Percentiles rank a stretch among this genome's conserved stretches.
These are phyloP conservation scores for Silene latifolia DNA, from an alignment of 148 eudicot genomes.

Conservation along the genomic window DNA sequence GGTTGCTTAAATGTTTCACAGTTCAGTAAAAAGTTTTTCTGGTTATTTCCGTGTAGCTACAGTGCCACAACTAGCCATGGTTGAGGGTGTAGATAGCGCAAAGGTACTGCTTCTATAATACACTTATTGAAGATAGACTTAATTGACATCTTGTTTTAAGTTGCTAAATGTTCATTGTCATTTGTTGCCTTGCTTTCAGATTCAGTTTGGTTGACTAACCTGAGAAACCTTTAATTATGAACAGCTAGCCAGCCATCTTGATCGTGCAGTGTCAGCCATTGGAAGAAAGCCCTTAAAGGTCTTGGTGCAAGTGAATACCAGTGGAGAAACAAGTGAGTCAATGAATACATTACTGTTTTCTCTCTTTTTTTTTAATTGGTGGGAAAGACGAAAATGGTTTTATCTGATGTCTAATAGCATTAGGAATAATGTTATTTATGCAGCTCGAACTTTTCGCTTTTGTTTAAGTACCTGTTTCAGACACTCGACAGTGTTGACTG, in stretches of 20 bases:
- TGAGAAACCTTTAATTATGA: not conserved
- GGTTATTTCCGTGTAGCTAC: constrained; percentile 56
- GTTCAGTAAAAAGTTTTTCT: not conserved
- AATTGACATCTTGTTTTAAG: constrained; percentile 7
- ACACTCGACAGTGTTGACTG: no score
- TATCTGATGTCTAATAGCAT: not conserved
- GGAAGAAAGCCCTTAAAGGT: constrained; percentile 83
- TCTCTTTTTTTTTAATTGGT: no score
- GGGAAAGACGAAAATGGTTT: no score
- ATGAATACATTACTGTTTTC: not conserved
- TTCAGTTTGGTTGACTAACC: not conserved
- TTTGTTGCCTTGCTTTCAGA: not conserved
- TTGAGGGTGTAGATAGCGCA: constrained; percentile 80
- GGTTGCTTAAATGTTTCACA: not conserved
- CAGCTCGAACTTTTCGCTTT: not conserved
- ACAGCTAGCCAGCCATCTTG: constrained; percentile 87
- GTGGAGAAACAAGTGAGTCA: constrained; percentile 87
- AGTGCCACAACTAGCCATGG: constrained; percentile 84
- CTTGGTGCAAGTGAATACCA: constrained; percentile 91
- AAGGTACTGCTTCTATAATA: constrained; percentile 48
- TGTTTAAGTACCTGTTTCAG: no score
- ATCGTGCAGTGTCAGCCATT: constrained; percentile 65
- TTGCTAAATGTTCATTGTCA: not conserved
- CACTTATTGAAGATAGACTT: not conserved
- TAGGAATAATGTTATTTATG: not conserved